Evolutionary conservation across 352 stramenopile species (phyloP), one percentile per base, ranked within the genome.

Genomic region (Pythium aquatile): DNA sequence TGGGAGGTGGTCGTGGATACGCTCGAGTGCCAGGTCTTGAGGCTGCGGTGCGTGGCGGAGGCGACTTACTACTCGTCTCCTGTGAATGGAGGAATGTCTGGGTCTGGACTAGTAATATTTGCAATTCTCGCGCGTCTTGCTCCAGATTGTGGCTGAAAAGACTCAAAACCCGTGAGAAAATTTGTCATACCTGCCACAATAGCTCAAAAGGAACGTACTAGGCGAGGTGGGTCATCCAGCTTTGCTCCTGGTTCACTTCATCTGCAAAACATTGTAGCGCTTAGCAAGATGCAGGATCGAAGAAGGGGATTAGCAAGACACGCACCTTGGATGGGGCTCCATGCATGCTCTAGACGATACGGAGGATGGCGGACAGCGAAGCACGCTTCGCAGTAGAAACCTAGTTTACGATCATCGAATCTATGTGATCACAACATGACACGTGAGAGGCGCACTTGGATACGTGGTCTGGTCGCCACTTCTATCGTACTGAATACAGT

Each of bases 381-480:
- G 61, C 85, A 93, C 17, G 58, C 71, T 32, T 91, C 81, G 55
- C 85, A 93, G 63, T 89, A 93, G 53, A 74, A 88, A 2, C 82
- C 82, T 9, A 74, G 54, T 11, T 78, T 59, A 8, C 52, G 70
- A 3, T 76, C 58, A 33, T 91, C 79, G 68, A 89, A 93, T 53
- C 82, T 91, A 63, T 11, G 8, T 39, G 13, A 28, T 62, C 29
- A 58, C 17, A 20, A 17, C 20, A 28, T 24, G 6, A 6, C 6
- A 55, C 24, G 42, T 53, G 39, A 66, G 40, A 40, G 20, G 20
- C 20, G 20, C 20, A 24, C 20, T 24, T 24, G 20, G 20, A 24
- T 24, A 24, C 20, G 20, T 24, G 20, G 20, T 24, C 20, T 24
- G 20, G 20, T 24, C 20, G 20, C 29, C 14, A 46, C 16, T 26